Evolutionary conservation across 768 basidiomycete genomes (phyloP).

Genomic region (Pisolithus microcarpus): DNA sequence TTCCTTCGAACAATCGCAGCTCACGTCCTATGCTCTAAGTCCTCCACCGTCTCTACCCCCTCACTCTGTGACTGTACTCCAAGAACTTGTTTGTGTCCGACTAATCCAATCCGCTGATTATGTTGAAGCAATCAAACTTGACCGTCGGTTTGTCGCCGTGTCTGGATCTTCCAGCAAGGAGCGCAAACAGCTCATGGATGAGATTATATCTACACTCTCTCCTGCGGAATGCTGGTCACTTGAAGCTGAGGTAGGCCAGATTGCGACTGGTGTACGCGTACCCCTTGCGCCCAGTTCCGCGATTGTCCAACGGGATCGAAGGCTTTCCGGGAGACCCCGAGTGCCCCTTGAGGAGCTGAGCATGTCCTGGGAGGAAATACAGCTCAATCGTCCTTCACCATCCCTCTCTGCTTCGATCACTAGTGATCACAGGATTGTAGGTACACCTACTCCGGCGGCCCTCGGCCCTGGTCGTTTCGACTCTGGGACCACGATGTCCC

Average conservation of each 20-base stretch:
- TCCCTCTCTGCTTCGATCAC: neutral
- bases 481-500: neutral
- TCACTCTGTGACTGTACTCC: conserved; percentile 49
- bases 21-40: conserved; percentile 53
- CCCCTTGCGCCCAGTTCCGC: conserved; percentile 6
- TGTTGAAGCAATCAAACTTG: conserved; percentile 67
- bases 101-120: conserved; percentile 68
- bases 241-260: conserved; percentile 49
- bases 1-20: conserved; percentile 50
- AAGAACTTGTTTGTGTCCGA: conserved; percentile 74
- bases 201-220: conserved; percentile 59
- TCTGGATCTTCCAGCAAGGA: conserved; percentile 33
- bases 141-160: conserved; percentile 49
- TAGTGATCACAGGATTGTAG: conserved; percentile 5
- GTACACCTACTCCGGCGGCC: conserved; percentile 11
- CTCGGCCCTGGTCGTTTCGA: conserved; percentile 2
- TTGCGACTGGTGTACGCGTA: conserved; percentile 18
- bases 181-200: conserved; percentile 65
- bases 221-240: conserved; percentile 54
- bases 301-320: conserved; percentile 14
- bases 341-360: conserved; percentile 28
- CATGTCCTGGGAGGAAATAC: conserved; percentile 62
- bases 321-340: neutral
- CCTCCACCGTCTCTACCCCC: conserved; percentile 43
- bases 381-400: conserved; percentile 5